Conservation (phyloP, 106 monocot genomes). For the Acanthochlamys bracteata region DNA sequence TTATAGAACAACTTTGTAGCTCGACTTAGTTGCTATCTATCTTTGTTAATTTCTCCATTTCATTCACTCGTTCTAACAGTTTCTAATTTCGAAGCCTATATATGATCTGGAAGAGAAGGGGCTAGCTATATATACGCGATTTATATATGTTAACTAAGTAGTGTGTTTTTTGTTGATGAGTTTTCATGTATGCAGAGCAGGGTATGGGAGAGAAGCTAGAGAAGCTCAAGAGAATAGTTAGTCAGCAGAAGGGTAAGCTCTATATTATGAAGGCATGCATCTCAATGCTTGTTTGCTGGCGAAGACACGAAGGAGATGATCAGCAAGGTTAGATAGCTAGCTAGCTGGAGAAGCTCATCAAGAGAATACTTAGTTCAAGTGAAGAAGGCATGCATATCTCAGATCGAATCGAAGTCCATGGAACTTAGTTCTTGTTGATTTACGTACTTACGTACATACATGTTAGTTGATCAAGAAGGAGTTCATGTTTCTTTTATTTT, state of each 20-base stretch:
- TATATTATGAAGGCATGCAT: constrained; percentile 39
- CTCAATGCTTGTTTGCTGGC: constrained; percentile 43
- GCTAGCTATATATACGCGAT: too few relatives aligned
- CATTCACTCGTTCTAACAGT: too few relatives aligned
- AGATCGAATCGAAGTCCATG: not conserved
- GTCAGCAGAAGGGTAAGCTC: constrained; percentile 36
- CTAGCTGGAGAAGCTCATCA: too few relatives aligned
- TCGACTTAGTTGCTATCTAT: too few relatives aligned
- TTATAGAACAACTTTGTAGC: too few relatives aligned
- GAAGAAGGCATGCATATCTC: not conserved
- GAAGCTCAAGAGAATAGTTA: constrained; percentile 24
- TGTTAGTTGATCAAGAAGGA: not conserved
- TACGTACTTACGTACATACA: not conserved
- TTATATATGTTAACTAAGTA: too few relatives aligned
- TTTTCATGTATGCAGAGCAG: not conserved
- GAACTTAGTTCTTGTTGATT: not conserved
- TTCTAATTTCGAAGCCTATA: too few relatives aligned
- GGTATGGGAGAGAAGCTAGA: constrained; percentile 13
- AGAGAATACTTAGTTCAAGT: not conserved
- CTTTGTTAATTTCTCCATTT: too few relatives aligned
- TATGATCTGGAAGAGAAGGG: too few relatives aligned
- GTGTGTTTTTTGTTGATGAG: too few relatives aligned
- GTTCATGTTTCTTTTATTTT: too few relatives aligned
- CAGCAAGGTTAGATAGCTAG: not conserved
- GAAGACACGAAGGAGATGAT: not conserved